Base-by-base conservation (phyloP, 768 basidiomycete species). In the Hygrophoropsis aurantiaca region DNA sequence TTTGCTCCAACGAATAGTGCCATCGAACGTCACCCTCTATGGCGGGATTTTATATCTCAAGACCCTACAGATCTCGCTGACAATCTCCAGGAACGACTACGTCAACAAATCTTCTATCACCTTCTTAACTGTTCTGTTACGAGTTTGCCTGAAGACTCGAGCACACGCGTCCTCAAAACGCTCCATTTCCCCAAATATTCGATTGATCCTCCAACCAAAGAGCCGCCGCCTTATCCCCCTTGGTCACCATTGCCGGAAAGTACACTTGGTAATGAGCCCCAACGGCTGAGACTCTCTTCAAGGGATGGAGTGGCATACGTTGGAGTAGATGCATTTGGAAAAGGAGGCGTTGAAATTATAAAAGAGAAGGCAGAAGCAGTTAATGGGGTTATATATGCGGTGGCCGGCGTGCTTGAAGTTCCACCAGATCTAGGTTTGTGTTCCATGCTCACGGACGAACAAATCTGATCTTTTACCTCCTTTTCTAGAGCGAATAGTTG, bases 1-100 rank as follows among this genome's bases (percentile, higher is more conserved):
- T 98, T 97, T 59, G 97, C 97, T 2, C 97, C 97, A 2, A 97
- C 91, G 16, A 94, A 99, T 69, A 84, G 91, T 49, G 97, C 97
- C 26, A 81, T 94, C 54, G 67, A 79, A 52, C 76, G 73, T 21
- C 74, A 82, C 52, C 52, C 50, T 15, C 50, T 72, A 11, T 74
- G 72, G 71, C 51, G 55, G 30, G 46, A 35, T 40, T 62, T 65
- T 30, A 54, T 60, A 32, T 49, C 50, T 30, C 57, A 60, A 16
- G 55, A 69, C 3, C 59, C 74, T 42, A 15, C 46, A 16, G 56
- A 63, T 38, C 58, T 80, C 30, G 74, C 74, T 19, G 94, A 94
- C 68, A 97, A 97, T 63, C 72, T 94, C 24, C 80, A 91, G 47
- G 84, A 89, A 58, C 72, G 80, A 49, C 79, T 98, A 37, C 79